Percentiles rank a stretch among this genome's conserved stretches.
These are phyloP conservation scores for Fraxinus xanthoxyloides DNA, from an alignment of 305 asterid genomes.

Conservation along the genomic window DNA sequence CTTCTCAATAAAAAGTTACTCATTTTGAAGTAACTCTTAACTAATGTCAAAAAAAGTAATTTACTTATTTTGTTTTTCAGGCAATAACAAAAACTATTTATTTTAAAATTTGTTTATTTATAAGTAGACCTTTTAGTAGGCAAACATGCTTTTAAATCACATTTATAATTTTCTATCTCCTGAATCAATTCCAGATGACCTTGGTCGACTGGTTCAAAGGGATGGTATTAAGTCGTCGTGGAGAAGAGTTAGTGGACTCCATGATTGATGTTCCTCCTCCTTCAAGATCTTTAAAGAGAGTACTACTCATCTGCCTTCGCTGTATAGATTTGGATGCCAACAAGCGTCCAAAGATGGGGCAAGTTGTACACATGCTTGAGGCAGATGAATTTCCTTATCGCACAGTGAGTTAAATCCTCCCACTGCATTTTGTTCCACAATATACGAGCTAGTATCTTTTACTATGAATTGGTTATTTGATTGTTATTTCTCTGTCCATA, in stretches of 20 bases:
- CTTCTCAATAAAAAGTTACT: no score
- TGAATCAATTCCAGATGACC: constrained; percentile 70
- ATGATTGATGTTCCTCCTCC: constrained; percentile 63
- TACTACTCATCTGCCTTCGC: constrained; percentile 74
- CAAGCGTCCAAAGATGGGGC: constrained; percentile 99
- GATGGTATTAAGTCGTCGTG: constrained; percentile 72
- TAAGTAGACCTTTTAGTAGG: no score
- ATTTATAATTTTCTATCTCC: no score
- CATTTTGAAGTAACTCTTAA: no score
- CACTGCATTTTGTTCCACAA: neutral
- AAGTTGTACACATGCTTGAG: constrained; percentile 94
- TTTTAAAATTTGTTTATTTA: no score
- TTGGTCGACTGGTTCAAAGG: constrained; percentile 96
- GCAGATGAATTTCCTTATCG: constrained; percentile 89
- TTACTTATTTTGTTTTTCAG: no score
- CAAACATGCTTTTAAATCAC: no score
- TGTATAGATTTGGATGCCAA: constrained; percentile 81
- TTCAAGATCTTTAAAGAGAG: constrained; percentile 74
- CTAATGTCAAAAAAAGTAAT: no score
- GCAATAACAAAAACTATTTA: no score
- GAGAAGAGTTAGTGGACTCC: constrained; percentile 83
- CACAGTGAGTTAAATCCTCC: constrained; percentile 37
- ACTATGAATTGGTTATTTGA: neutral
- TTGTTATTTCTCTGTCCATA: neutral
- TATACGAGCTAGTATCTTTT: neutral